Evolutionary conservation across 257 asterid genomes (phyloP), one percentile per base, ranked within the genome.

Genomic region (Cinchona pubescens): DNA sequence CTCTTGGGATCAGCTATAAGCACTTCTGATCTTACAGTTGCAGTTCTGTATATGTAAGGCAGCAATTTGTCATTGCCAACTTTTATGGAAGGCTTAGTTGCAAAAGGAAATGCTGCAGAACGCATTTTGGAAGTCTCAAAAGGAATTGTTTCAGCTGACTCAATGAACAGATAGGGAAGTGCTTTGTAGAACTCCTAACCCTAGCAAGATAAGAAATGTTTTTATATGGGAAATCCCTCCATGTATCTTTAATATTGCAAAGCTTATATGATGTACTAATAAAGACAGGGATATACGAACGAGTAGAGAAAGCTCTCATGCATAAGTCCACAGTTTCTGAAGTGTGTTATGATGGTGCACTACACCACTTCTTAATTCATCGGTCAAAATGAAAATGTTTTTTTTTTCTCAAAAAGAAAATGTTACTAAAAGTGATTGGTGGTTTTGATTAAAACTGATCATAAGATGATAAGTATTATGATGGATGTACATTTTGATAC

Each of bases 1-100:
- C 69, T 80, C 73, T 86, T 86, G 5, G 92, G 88, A 75, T 81
- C 49, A 60, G 88, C 88, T 78, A 82, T 81, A 9, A 86, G 78
- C 63, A 75, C 79, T 75, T 86, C 87, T 72, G 84, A 85, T 77
- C 77, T 84, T 63, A 64, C 74, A 51, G 30, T 21, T 27, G 61
- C 30, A 53, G 56, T 84, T 40, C 35, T 66, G 66, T 12, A 27
- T 34, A 70, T 81, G 0, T 73, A 25, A 16, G 83, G 42, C 40
- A 77, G 71, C 42, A 72, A 77, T 14, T 4, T 66, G 45, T 40
- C 62, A 56, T 70, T 76, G 34, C 82, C 38, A 71, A 74, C 42
- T 67, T n/a, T 80, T 38, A 71, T 37, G 71, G 68, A 69, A 38
- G 85, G 74, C 5, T 74, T 80, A 16, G 85, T 53, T 63, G 85